Percentiles rank a stretch among this genome's conserved stretches.
phyloP scores from a whole-genome alignment of 73 alveolate species.

The Symbiodinium pilosum region DNA sequence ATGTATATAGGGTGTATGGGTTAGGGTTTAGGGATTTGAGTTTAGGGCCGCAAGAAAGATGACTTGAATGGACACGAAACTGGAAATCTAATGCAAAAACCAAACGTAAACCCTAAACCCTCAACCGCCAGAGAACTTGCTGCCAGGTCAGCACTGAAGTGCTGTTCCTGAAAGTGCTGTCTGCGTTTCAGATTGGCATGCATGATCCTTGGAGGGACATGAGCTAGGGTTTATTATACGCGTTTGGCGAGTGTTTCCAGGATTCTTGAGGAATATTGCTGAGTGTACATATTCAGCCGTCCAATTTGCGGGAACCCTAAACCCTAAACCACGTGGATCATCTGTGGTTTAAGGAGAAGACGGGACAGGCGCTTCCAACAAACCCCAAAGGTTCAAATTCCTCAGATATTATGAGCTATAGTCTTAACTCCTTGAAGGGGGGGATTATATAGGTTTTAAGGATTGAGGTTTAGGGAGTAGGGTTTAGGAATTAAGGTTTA shows the following conservation, averaged over 20 bases:
- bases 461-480: not conserved
- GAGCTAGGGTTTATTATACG: not conserved
- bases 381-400: not conserved
- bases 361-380: too few relatives aligned
- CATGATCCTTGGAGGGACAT: not conserved
- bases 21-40: not conserved
- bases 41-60: not conserved
- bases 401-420: not conserved
- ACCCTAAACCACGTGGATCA: not conserved
- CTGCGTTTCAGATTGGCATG: conserved; percentile 40
- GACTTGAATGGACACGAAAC: too few relatives aligned
- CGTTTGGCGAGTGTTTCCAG: not conserved
- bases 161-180: conserved; percentile 24
- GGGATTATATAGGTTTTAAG: not conserved
- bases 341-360: not conserved
- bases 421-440: not conserved
- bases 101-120: not conserved
- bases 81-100: too few relatives aligned
- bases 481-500: not conserved
- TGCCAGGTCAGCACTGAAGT: not conserved
- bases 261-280: not conserved
- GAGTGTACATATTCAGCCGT: too few relatives aligned
- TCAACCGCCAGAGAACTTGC: not conserved
- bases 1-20: not conserved
- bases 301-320: not conserved